Base-by-base conservation (phyloP, 129 eudicot genomes). In the Flaveria bidentis region DNA sequence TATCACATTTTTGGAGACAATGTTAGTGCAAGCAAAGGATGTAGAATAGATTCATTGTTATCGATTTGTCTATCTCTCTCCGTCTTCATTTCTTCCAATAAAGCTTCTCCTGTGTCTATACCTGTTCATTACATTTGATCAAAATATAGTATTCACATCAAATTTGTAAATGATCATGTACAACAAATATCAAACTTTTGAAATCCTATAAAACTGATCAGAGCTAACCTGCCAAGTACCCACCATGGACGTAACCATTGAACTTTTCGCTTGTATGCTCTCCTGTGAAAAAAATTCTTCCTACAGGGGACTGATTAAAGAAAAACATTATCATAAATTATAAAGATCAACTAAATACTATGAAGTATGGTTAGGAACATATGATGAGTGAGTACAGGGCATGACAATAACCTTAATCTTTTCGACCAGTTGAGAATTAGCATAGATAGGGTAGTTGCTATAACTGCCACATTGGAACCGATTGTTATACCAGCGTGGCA, bases 401-500 rank as follows among this genome's bases (percentile, higher is more conserved):
- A 17, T 9, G 16, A 69, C 64, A 56, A 53, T 11, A 18, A 92
- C 97, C 97, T 86, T 87, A 53, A 92, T 86, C 60, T 86, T 76
- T 39, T 92, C 80, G 7, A 89, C 74, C 64, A 87, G 62, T 81
- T 82, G 85, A 39, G 82, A 81, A 78, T 92, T 79, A 15, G 57
- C 81, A 51, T 81, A 67, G 69, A 92, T 87, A 2, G 97, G 98
- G 78, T 88, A 93, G 74, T 90, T 93, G 82, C 91, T 90, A 74
- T 90, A 93, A 76, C 97, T 90, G 53, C 98, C 97, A 39, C 90
- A 80, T 74, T 93, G 97, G 81, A 88, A 93, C 17, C 97, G 92
- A 68, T 93, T 88, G 73, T 78, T 90, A 89, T 92, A 88, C 98
- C 98, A 93, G 13, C 97, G 93, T 52, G 98, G 98, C 72, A 93